Evolutionary conservation across 1,284 basidiomycete species (phyloP), one percentile per base, ranked within the genome.

Genomic region (Puccinia coronata): DNA sequence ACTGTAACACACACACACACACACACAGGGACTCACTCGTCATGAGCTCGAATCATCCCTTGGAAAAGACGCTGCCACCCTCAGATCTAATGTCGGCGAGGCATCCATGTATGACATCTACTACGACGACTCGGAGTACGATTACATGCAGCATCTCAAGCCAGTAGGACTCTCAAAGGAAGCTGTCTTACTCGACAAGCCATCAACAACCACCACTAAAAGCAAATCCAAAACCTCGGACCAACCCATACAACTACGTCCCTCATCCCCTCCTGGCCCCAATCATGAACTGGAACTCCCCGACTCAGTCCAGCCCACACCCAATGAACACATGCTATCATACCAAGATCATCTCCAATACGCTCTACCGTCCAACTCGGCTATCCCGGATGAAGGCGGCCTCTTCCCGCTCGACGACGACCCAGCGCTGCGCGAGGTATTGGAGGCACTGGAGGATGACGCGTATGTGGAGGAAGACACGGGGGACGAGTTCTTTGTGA

Each of bases 71-170:
- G 20, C 63, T 41, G 2, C 63, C 2, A 67, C 18, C 39, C 36
- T 47, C 3, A 20, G 25, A 8, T 57, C 82, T 8, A 89, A 89
- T 76, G 87, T 89, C 82, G 97, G 96, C 80, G 94, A 99, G 88
- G 97, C 97, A 0, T 89, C 93, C 4, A 86, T 91, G 34, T 97
- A 98, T 86, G 96, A 95, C 14, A 88, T 99, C 85, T 95, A 95
- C 87, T 99, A 91, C 88, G 96, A 99, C 87, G 96, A 99, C 85
- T 93, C 94, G n/a, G 90, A 94, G 80, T 99, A 99, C 88, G 94
- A 99, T 87, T 99, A 99, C 88, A 96, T 98, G 94, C 92, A 96
- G 87, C 97, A 99, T 87, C 89, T 99, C 51, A 91, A 93, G 31
- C 85, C 90, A 0, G 90, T 94, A 59, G 94, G 93, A 4, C 83